phyloP scores from a whole-genome alignment of 192 early-diverging fungal genomes.

The Dissophora ornata region DNA sequence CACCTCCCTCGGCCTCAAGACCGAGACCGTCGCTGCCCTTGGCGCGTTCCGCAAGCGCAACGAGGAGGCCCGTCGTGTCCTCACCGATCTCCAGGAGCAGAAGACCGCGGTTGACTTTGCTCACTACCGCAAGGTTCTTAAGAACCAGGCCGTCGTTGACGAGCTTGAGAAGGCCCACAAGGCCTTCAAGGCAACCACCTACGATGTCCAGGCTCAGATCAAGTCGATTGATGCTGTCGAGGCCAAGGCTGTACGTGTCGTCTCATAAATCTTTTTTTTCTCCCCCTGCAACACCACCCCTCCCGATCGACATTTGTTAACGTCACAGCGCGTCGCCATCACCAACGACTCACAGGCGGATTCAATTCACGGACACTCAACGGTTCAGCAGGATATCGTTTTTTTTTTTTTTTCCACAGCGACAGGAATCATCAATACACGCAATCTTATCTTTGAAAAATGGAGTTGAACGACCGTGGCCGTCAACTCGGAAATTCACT shows the following conservation, averaged over 20 bases:
- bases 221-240: conserved; percentile 82
- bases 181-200: conserved; percentile 82
- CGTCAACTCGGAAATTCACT: no score
- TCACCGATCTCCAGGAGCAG: conserved; percentile 86
- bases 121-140: conserved; percentile 86
- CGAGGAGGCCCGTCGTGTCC: conserved; percentile 86
- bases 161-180: conserved; percentile 89
- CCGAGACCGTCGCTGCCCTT: conserved; percentile 89
- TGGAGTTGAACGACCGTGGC: no score
- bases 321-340: no score
- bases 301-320: background rate
- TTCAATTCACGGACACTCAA: no score
- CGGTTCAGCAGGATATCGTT: no score
- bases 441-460: no score
- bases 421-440: no score
- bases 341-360: no score
- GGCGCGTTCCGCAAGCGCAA: conserved; percentile 95
- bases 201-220: conserved; percentile 88
- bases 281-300: background rate
- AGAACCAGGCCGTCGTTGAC: conserved; percentile 91
- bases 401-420: no score
- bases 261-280: background rate
- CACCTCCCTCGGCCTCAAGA: conserved; percentile 80
- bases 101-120: conserved; percentile 88
- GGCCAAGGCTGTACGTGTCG: conserved; percentile 75